Evolutionary conservation across 139 green algal genomes (phyloP), one percentile per base, ranked within the genome.

Genomic region (Chlorella sp.): DNA sequence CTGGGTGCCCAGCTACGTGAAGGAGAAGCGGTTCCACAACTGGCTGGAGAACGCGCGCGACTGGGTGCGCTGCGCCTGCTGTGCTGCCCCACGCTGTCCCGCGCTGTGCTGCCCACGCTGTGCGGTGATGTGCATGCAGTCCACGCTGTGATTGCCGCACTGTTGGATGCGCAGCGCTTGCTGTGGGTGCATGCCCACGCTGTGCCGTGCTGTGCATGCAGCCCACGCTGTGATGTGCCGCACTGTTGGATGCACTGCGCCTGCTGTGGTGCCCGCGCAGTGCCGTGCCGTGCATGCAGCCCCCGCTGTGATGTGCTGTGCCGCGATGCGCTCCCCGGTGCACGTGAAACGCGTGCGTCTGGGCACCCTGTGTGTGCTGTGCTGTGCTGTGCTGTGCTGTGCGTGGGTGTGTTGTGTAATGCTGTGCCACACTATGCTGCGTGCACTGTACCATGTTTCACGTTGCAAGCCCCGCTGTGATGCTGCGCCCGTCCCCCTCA

Each of bases 1-100:
- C 87, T 99, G 98, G 98, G 98, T 99, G 90, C 98, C 98, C 1
- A 77, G 89, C 24, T 98, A 98, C 90, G 97, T 99, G 66, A 97
- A 98, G 92, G 98, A 99, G 92, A 99, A 99, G 94, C 95, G 98
- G 66, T 99, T 99, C 94, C 96, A 99, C 92, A 99, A 99, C 94
- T 99, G 98, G 98, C 96, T 99, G 64, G 97, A 99, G 92, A 97
- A 96, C 86, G 97, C 97, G 60, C 94, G 96, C 85, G 97, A 99
- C 94, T 99, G 97, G 97, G 96, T 96, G 37, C 64, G 64, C 21
- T 80, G 73, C n/a, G 73, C 28, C 32, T 37, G 73, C 73, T 37
- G 48, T 9, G 48, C 7, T 9, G 48, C 48, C 9, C 7, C 48
- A 57, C 48, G 28, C 26, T 34, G 21, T 76, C 1, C 68, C 22